Percentiles rank a stretch among this genome's conserved stretches.
Evolutionary conservation across 2,329 filamentous ascomycete genomes (phyloP).

Genomic region (Aspergillus sp.): DNA sequence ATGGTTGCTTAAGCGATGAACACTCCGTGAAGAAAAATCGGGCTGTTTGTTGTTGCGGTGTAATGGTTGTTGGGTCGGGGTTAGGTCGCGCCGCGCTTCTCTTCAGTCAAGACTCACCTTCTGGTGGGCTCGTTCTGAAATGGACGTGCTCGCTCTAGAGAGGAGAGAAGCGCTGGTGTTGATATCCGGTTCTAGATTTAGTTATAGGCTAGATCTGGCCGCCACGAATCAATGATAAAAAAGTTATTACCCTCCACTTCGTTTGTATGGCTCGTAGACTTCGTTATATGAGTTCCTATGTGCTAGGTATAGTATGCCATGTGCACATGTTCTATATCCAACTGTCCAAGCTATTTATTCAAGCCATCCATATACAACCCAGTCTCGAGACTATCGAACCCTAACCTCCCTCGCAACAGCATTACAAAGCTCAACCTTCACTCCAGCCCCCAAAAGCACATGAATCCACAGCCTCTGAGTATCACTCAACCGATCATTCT

Average conservation of each 20-base stretch:
- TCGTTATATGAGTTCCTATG: background rate
- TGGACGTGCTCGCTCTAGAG: background rate
- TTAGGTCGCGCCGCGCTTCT: background rate
- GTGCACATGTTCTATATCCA: background rate
- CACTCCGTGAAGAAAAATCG: background rate
- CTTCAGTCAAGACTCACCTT: no score
- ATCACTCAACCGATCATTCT: constrained; percentile 92
- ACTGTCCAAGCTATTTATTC: background rate
- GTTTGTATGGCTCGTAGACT: background rate
- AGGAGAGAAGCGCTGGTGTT: background rate
- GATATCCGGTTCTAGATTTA: constrained; percentile 8
- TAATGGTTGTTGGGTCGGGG: background rate
- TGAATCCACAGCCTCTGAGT: constrained; percentile 97
- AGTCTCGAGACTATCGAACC: background rate
- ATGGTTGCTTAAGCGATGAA: constrained; percentile 74
- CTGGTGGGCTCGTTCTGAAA: background rate
- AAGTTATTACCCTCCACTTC: background rate
- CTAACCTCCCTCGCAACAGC: constrained; percentile 62
- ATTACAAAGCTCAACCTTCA: constrained; percentile 80
- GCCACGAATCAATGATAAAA: constrained; percentile 15
- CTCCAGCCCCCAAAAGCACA: constrained; percentile 81
- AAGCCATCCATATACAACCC: background rate
- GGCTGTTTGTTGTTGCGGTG: constrained; percentile 5
- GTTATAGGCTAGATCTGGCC: background rate
- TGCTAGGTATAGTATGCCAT: background rate